Conservation (phyloP, 805 yeast genomes). For the Metschnikowia sp. region DNA sequence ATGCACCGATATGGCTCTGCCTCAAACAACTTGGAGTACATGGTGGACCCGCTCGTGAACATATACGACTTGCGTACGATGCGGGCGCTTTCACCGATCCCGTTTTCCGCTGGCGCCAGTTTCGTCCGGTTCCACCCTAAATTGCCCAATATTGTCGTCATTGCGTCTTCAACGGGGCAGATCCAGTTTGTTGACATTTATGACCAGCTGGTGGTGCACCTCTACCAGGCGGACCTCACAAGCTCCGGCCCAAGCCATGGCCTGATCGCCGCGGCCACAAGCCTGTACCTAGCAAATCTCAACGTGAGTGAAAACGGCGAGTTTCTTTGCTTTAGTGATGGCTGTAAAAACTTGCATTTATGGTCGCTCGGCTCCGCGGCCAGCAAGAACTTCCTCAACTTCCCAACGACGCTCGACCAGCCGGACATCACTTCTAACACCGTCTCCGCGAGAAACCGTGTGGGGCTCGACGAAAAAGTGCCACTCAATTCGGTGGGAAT, state of each 20-base stretch:
- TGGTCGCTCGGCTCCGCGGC: conserved; percentile 52
- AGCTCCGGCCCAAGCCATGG: not conserved
- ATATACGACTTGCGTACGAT: conserved; percentile 75
- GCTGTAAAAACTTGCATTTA: conserved; percentile 55
- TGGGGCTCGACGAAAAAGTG: conserved; percentile 36
- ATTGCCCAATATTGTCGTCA: conserved; percentile 69
- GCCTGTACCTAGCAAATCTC: conserved; percentile 41
- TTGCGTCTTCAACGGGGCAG: conserved; percentile 76
- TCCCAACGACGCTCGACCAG: conserved; percentile 46
- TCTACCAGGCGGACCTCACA: conserved; percentile 63
- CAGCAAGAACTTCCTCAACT: conserved; percentile 33
- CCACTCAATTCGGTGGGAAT: conserved; percentile 77
- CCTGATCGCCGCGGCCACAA: conserved; percentile 6
- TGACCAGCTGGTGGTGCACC: conserved; percentile 64
- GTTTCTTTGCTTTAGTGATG: conserved; percentile 66
- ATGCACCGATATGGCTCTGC: conserved; percentile 42
- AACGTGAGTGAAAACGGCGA: conserved; percentile 74
- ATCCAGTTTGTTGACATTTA: conserved; percentile 80
- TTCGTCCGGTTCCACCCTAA: conserved; percentile 84
- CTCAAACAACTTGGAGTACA: conserved; percentile 20
- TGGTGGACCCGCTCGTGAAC: conserved; percentile 75
- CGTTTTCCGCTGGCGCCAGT: conserved; percentile 88
- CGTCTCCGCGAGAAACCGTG: conserved; percentile 22
- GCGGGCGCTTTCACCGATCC: conserved; percentile 71
- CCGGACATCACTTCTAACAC: conserved; percentile 42